Conservation (phyloP, 208 protist species). For the Leishmania aethiopica region DNA sequence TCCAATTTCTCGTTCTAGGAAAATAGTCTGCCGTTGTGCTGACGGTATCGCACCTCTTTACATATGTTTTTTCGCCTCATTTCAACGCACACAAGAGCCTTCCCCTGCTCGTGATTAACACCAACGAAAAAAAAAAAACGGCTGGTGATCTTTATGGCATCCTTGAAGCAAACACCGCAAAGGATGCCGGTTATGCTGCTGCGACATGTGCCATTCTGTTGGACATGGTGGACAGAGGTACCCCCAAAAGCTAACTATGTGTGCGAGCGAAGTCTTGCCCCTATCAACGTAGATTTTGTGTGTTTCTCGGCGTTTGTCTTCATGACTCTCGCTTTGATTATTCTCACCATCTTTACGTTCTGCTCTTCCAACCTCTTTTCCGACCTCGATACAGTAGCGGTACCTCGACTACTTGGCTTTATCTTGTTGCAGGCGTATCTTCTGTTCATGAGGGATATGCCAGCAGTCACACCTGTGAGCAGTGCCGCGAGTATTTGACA, state of each 20-base stretch:
- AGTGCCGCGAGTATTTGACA: not conserved
- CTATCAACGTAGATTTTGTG: not conserved
- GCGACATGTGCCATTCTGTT: not conserved
- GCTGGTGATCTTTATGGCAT: not conserved
- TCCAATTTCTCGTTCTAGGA: slow-evolving; percentile 69
- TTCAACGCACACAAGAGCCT: not conserved
- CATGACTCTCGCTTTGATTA: not conserved
- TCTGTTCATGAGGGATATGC: not conserved
- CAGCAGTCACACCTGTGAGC: not conserved
- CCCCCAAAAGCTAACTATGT: not conserved
- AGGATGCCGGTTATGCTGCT: not conserved
- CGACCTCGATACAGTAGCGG: not conserved
- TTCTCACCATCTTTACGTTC: not conserved
- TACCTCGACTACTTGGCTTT: not conserved
- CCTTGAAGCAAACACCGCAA: not conserved
- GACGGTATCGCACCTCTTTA: not conserved
- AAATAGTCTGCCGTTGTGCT: not conserved
- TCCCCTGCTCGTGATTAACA: not conserved
- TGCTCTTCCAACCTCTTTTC: not conserved
- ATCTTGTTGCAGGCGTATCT: not conserved
- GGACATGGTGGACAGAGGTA: not conserved
- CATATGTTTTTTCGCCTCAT: not conserved
- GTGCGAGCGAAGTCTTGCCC: no score
- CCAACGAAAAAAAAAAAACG: not conserved
- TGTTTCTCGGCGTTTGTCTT: not conserved